Base-by-base conservation (phyloP, 768 basidiomycete species). In the Termitomyces sp. region DNA sequence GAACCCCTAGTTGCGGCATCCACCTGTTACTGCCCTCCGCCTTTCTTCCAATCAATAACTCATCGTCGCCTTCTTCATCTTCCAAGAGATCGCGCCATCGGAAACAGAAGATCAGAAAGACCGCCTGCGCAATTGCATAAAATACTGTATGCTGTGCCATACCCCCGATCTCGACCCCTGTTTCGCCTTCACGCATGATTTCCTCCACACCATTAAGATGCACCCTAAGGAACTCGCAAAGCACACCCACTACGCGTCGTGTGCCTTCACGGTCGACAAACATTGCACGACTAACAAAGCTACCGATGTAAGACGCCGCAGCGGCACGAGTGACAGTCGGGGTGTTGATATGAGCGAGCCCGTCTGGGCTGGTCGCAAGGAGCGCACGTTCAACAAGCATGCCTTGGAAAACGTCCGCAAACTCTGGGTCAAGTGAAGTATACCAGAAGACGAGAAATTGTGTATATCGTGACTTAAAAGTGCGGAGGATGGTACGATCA, bases 391-490 rank as follows among this genome's bases (percentile, higher is more conserved):
- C 91, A 45, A 98, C 88, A n/a, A 99, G 88, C 68, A 94, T 84
- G 39, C 96, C 96, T 61, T 92, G 91, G 70, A 99, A 98, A 56
- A 93, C 81, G 70, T 99, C 96, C 47, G 89, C 83, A 65, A 94
- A 97, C 61, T 92, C 86, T 2, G 89, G 78, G 64, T 94, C 88
- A 54, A 96, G 87, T 0, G 96, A 98, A 22, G 95, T 82, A 68
- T 88, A 93, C 87, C 93, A 97, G 78, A 99, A 99, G 48, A 98
- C 67, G 60, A 99, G 83, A 75, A 99, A 99, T 67, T 98, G 97
- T 15, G 94, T 95, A 72, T 98, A 97, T 41, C 95, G 91, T 0
- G 95, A 97, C 67, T 95, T 95, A 77, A 97, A 97, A 2, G 97
- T 98, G 41, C 88, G 90, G 51, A 99, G 83, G 69, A 99, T 94